These are phyloP conservation scores for Claviceps sp. DNA, from an alignment of 2,329 filamentous ascomycete genomes.

Conservation along the genomic window DNA sequence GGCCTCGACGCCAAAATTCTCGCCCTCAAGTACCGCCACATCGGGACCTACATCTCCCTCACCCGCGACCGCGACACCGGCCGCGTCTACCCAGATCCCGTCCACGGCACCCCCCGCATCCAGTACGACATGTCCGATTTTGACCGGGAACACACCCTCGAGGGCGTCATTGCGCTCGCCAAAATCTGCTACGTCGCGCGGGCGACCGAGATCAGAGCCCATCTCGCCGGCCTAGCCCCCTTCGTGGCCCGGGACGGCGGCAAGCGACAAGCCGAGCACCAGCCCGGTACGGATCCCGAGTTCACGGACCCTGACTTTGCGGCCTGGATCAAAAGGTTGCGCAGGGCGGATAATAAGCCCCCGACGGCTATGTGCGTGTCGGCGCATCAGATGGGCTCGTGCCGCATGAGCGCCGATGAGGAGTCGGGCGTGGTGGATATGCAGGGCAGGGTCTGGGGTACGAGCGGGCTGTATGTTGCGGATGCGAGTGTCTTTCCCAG, in stretches of 20 bases:
- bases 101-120: slow-evolving; percentile 50
- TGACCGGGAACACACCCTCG: slow-evolving; percentile 58
- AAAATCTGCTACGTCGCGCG: slow-evolving; percentile 70
- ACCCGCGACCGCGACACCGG: slow-evolving; percentile 66
- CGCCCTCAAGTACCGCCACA: slow-evolving; percentile 53
- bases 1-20: slow-evolving; percentile 62
- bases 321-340: slow-evolving; percentile 42
- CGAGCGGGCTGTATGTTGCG: slow-evolving; percentile 51
- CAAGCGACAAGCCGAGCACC: slow-evolving; percentile 10
- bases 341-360: slow-evolving; percentile 33
- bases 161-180: slow-evolving; percentile 57
- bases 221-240: slow-evolving; percentile 46
- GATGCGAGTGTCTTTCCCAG: slow-evolving; percentile 67
- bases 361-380: slow-evolving; percentile 44
- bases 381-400: slow-evolving; percentile 75
- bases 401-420: slow-evolving; percentile 50
- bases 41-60: slow-evolving; percentile 60
- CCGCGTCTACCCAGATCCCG: slow-evolving; percentile 57
- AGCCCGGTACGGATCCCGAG: slow-evolving; percentile 22
- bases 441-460: slow-evolving; percentile 51
- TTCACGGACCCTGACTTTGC: slow-evolving; percentile 47
- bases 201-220: slow-evolving; percentile 64
- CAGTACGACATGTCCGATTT: slow-evolving; percentile 58
- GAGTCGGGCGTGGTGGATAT: slow-evolving; percentile 44
- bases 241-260: slow-evolving; percentile 34